phyloP scores from a whole-genome alignment of 345 rosid species.

The Durio zibethinus region DNA sequence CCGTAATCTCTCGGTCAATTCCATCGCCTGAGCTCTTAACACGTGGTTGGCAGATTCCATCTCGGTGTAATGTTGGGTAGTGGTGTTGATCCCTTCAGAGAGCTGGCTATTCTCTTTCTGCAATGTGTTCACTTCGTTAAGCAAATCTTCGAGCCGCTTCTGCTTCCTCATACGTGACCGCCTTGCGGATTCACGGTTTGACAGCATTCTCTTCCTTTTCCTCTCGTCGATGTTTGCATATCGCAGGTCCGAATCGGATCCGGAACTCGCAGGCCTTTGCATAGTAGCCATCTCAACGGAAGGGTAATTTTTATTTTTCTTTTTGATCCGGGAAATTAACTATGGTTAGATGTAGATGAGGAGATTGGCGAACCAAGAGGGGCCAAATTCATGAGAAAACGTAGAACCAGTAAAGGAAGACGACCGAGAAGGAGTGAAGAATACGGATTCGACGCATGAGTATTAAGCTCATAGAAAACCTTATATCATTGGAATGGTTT shows the following conservation, averaged over 20 bases:
- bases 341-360: neutral
- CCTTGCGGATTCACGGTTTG: constrained; percentile 87
- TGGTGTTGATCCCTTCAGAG: constrained; percentile 29
- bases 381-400: constrained; percentile 39
- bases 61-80: constrained; percentile 33
- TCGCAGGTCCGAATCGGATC: constrained; percentile 60
- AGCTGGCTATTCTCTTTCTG: constrained; percentile 44
- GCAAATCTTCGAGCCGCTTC: constrained; percentile 60
- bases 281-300: constrained; percentile 32
- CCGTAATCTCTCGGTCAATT: constrained; percentile 60
- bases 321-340: neutral
- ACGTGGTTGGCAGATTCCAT: constrained; percentile 62
- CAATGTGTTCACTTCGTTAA: constrained; percentile 45
- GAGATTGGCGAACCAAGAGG: neutral
- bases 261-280: constrained; percentile 46
- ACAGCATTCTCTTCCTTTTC: constrained; percentile 85
- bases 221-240: constrained; percentile 48
- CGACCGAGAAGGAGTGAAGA: constrained; percentile 89
- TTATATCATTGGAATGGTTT: constrained; percentile 35
- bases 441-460: constrained; percentile 71
- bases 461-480: constrained; percentile 57
- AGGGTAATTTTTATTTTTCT: no score
- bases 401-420: constrained; percentile 86
- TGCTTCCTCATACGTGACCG: constrained; percentile 82
- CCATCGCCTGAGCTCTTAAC: constrained; percentile 59